Percentiles rank a stretch among this genome's conserved stretches.
phyloP scores from a whole-genome alignment of 192 early-diverging fungal species.

The Gigaspora rosea region DNA sequence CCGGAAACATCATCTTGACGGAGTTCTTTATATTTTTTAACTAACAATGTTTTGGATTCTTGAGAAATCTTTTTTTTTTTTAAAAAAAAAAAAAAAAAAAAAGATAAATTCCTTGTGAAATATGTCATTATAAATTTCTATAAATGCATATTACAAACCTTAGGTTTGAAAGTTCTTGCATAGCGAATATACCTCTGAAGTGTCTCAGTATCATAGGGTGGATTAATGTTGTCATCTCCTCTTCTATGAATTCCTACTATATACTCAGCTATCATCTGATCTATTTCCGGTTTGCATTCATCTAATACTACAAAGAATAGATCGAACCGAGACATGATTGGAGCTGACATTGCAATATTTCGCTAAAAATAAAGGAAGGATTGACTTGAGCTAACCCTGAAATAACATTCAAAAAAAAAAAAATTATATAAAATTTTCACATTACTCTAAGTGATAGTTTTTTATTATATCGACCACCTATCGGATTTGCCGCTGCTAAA shows the following conservation, averaged over 20 bases:
- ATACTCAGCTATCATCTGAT: slow-evolving; percentile 89
- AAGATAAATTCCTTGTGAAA: not conserved
- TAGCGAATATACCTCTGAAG: slow-evolving; percentile 85
- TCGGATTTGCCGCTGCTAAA: slow-evolving; percentile 95
- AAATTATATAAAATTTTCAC: not conserved
- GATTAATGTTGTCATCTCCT: slow-evolving; percentile 63
- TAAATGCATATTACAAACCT: slow-evolving; percentile 42
- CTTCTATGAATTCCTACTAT: slow-evolving; percentile 85
- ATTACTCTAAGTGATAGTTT: slow-evolving; percentile 85
- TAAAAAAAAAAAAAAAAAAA: not conserved
- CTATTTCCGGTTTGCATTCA: slow-evolving; percentile 85
- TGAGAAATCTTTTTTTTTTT: slow-evolving; percentile 50
- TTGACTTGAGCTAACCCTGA: not conserved
- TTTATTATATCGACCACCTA: slow-evolving; percentile 93
- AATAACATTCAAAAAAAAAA: not conserved
- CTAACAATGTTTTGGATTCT: slow-evolving; percentile 76
- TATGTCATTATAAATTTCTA: not conserved
- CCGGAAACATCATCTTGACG: slow-evolving; percentile 85
- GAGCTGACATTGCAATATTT: slow-evolving; percentile 94
- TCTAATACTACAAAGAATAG: slow-evolving; percentile 97
- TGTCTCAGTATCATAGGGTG: slow-evolving; percentile 74
- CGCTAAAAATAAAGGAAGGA: slow-evolving; percentile 54
- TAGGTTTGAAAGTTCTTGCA: slow-evolving; percentile 87
- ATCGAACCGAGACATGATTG: slow-evolving; percentile 99
- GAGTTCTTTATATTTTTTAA: slow-evolving; percentile 83